Base-by-base conservation (phyloP, 2,329 filamentous ascomycete species). In the Cyphellophora attinorum region DNA sequence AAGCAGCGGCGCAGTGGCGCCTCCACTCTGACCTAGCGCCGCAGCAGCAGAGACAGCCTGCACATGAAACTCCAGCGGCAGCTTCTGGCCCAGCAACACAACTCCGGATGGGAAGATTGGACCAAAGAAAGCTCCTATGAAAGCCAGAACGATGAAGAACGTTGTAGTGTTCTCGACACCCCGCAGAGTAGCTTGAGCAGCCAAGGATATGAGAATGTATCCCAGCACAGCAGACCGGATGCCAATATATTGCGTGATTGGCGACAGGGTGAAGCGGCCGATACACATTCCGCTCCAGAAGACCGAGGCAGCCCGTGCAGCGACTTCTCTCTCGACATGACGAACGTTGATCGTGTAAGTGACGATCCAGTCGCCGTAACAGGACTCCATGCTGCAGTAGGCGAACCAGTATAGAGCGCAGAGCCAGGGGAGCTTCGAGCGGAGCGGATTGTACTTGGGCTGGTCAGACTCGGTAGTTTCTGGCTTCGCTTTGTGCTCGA, bases 351-450 rank as follows among this genome's bases (percentile, higher is more conserved):
- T 48, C 60, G 67, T 66, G 49, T 25, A 68, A 1, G 61, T 57
- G 2, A 65, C 57, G 6, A 67, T 53, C 64, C 64, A 68, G 19
- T 62, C 62, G 3, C 60, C 64, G 1, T 67, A 61, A 0, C 58
- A 58, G 13, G 56, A 40, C 34, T 68, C 64, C 11, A 59, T 63
- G 11, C 63, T 62, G 4, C 66, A 58, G 38, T 65, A 64, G 4
- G 58, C 51, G 6, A 67, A 57, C 37, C 64, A 62, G 41, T 61
- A 67, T 0, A 50, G 48, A 2, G 61, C 59, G 23, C 61, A 64
- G 8, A 61, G 45, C 60, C 61, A 65, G 0, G 55, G 59, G 1
- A 57, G 59, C 48, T 5, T 43, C 45, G 15, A 39, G 50, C 25
- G 40, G 5, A 11, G 12, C 8, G 21, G 5, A 12, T 27, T 16